These are phyloP conservation scores for Xylaria sp. DNA, from an alignment of 2,329 filamentous ascomycete genomes.

Conservation along the genomic window DNA sequence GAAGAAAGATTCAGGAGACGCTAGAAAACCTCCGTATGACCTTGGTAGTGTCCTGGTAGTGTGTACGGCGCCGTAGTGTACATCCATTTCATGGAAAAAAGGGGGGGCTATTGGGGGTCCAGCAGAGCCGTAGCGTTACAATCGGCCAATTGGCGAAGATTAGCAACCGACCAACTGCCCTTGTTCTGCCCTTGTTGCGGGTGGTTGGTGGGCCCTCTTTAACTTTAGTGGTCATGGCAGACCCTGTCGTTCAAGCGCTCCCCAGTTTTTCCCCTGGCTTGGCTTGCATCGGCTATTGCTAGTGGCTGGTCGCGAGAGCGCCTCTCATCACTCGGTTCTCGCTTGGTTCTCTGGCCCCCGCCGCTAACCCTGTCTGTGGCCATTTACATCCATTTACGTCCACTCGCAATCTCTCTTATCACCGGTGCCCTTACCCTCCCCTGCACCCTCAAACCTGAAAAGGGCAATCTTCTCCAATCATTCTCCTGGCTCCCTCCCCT, in stretches of 20 bases:
- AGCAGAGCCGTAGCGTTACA: constrained; percentile 41
- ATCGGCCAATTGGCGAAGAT: constrained; percentile 42
- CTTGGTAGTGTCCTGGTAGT: constrained; percentile 19
- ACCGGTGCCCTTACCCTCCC: constrained; percentile 5
- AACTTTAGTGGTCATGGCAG: neutral
- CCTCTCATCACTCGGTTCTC: constrained; percentile 7
- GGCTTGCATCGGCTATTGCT: constrained; percentile 34
- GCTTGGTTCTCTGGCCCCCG: constrained; percentile 25
- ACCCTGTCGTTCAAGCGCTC: constrained; percentile 7
- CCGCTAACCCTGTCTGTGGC: neutral
- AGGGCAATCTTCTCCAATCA: constrained; percentile 21
- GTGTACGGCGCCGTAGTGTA: neutral
- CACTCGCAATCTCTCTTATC: constrained; percentile 46
- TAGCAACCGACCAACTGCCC: constrained; percentile 33
- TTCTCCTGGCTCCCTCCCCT: constrained; percentile 7
- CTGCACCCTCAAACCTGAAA: neutral
- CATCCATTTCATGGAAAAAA: constrained; percentile 1
- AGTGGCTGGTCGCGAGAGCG: constrained; percentile 39
- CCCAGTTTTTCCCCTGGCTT: constrained; percentile 35
- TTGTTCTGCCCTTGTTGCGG: constrained; percentile 17
- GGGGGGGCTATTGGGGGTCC: neutral
- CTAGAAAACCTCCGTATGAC: constrained; percentile 22
- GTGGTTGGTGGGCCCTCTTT: constrained; percentile 27
- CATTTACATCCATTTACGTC: constrained; percentile 38
- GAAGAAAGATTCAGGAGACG: constrained; percentile 35